Percentiles rank a stretch among this genome's conserved stretches.
Conservation (phyloP, 2,329 filamentous ascomycete species). For the Aspergillus carbonarius region DNA sequence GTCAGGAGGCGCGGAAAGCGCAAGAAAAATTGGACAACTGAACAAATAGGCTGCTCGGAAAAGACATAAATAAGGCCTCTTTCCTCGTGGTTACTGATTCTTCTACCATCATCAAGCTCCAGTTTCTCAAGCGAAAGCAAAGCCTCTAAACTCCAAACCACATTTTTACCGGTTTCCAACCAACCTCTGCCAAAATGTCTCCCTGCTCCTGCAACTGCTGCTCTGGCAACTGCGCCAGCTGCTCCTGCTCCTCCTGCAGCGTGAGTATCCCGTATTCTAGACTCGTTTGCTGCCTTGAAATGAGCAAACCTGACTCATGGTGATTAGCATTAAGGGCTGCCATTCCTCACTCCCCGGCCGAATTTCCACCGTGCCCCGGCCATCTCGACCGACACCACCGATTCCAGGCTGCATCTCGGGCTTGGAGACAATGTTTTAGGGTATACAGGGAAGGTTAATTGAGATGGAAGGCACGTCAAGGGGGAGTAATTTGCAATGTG, state of each 20-base stretch:
- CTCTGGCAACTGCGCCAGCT: constrained; percentile 12
- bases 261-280: background rate
- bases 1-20: background rate
- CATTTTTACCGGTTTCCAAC: background rate
- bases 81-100: background rate
- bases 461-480: background rate
- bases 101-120: background rate
- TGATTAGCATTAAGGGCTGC: background rate
- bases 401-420: background rate
- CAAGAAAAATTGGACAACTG: background rate
- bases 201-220: constrained; percentile 14
- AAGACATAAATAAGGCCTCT: constrained; percentile 2
- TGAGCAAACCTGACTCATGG: background rate
- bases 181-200: constrained; percentile 9
- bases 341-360: background rate
- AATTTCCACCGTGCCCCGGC: background rate
- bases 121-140: background rate
- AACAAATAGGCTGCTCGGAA: background rate
- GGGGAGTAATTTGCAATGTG: background rate
- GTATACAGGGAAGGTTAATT: background rate
- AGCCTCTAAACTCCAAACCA: background rate
- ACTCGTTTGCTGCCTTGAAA: no score
- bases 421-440: background rate
- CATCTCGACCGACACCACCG: background rate
- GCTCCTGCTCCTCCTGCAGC: constrained; percentile 11